Evolutionary conservation across 1,139 yeast species (phyloP), one percentile per base, ranked within the genome.

Genomic region (Sugiyamaella neomexicana): DNA sequence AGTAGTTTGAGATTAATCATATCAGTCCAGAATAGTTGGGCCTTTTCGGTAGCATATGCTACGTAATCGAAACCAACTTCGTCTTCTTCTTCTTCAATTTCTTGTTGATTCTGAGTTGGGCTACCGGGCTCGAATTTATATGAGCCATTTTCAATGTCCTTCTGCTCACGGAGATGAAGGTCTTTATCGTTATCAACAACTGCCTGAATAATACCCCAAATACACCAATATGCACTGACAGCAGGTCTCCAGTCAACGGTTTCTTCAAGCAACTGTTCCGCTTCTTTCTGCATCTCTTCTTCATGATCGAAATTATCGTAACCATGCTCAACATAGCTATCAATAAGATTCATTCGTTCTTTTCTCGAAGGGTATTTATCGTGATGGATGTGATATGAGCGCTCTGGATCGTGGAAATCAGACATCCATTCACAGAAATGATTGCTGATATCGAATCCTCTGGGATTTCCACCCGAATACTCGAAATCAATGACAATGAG

Each of bases 401-500:
- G 70, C 20, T 77, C 75, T 1, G 85, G 81, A 63, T 85, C 82
- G 65, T 86, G 89, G 68, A 91, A 93, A 72, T 93, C 89, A 41
- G 89, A 80, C 98, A 91, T 93, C 99, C 99, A 93, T 72, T 93
- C 99, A 60, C 88, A 80, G 38, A 38, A 41, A 72, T 93, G 98
- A 69, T 93, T 91, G 16, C 90, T 91, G 55, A 93, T 81, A 68
- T 93, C 99, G 68, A 77, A 88, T 0, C 96, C 96, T 1, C 96
- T 90, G 53, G 85, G 78, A 67, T 91, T 93, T n/a, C 96, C 85
- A 1, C 97, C 97, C 0, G 96, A 85, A 69, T 91, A 93, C 72
- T 93, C 99, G 69, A 93, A 93, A 70, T 93, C 99, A 66, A 93
- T 93, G 16, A 93, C 99, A 13, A 89, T 96, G 61, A 93, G 76